Evolutionary conservation across 352 stramenopile genomes (phyloP), one percentile per base, ranked within the genome.

Genomic region (Phytopythium delawarense): DNA sequence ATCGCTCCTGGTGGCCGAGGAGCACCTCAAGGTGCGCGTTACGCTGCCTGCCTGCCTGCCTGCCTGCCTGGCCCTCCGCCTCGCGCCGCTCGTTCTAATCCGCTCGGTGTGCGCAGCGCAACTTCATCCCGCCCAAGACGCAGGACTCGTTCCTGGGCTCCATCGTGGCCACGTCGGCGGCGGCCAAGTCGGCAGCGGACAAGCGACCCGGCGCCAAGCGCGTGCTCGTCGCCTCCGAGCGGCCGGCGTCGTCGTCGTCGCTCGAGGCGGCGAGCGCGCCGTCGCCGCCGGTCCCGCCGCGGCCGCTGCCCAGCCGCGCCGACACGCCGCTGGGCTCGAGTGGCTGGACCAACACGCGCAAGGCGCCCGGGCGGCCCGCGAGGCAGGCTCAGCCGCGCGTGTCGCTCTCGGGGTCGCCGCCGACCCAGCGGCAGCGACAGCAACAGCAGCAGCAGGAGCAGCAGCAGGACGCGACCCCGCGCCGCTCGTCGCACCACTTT

Each of bases 191-290:
- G 28, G 23, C 28, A 12, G 32, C 57, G n/a, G 32, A 15, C 23
- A 32, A 32, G 25, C 44, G 42, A 16, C 42, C 13, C 12, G 23
- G 46, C 23, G 46, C 46, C 46, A 53, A n/a, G 46, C 46, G 46
- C 46, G 23, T 53, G 46, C 46, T n/a, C 23, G 45, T 51, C 45
- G 21, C 7, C 7, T 13, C 7, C 7, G 34, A 8, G 34, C 7
- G 9, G 1, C 16, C 45, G 9, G 25, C 34, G 4, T 0, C 45
- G 1, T 7, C 35, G 37, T 61, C 60, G 7, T 71, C 67, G 1
- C 52, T 81, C 8, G 72, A 79, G 59, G 18, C 35, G 21, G 59
- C 57, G 2, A 79, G 69, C 57, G 72, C 66, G 4, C 64, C 66
- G 18, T 15, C 39, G 25, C 61, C 60, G 21, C 25, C 6, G 69